Base-by-base conservation (phyloP, 2,329 filamentous ascomycete genomes). In the Dothiorella sarmentorum region DNA sequence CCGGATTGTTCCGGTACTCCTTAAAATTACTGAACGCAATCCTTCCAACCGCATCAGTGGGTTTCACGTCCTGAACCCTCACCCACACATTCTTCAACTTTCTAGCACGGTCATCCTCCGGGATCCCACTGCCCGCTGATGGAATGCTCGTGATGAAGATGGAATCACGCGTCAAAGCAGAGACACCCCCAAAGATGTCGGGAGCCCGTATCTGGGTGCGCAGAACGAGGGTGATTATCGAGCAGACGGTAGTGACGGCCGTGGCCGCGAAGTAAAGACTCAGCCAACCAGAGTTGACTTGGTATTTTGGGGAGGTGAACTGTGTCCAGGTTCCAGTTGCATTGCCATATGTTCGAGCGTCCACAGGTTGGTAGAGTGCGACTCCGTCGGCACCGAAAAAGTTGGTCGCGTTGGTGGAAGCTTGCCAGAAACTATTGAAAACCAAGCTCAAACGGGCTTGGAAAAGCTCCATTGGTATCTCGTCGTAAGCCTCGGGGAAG, bases 21-120 rank as follows among this genome's bases (percentile, higher is more conserved):
- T 45, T 7, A 4, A 22, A 35, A 53, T 60, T 40, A 24, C 52
- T 61, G 18, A 60, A 57, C 7, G 61, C 60, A 59, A 66, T 65
- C 52, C 45, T 62, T 7, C 63, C 62, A 4, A 63, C 51, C 29
- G 33, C 35, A 1, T 55, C 51, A 0, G 55, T 43, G 7, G 62
- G 60, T 24, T 59, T 57, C 3, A 63, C 62, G 57, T 65, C 60
- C 26, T 64, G 63, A 31, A 65, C 52, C 40, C 59, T 60, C 24
- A 65, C n/a, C 53, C 35, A 61, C 6, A 62, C 35, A 43, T 62
- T 43, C 9, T 47, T 47, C 11, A 63, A n/a, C 1, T 52, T 27
- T 13, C 60, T 47, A 7, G 61, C 56, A 20, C 61, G 42, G 9
- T 64, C 60, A 20, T 51, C 24, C 0, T 58, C 58, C 24, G 61